Evolutionary conservation across 2,329 filamentous ascomycete genomes (phyloP), one percentile per base, ranked within the genome.

Genomic region (Fusarium sp.): DNA sequence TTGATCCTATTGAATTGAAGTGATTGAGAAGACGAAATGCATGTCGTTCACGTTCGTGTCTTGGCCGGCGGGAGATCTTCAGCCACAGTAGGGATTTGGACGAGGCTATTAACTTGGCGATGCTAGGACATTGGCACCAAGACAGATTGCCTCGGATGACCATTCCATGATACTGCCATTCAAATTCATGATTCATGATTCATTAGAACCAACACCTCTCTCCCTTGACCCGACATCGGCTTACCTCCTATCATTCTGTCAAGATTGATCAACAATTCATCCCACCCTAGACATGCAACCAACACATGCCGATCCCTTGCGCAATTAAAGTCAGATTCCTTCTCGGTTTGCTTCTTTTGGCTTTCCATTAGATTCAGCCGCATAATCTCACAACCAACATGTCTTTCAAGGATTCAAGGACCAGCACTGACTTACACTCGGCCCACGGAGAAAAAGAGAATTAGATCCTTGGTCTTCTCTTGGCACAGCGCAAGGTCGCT

Each of bases 11-110:
- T 18, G 8, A 28, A 33, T 23, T 9, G n/a, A 15, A 47, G 41
- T 35, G 33, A 10, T 2, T 2, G 10, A 29, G 8, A 6, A 18
- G 28, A 21, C 38, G 24, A 39, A 61, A 52, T 53, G 44, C 39
- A 59, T 18, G 46, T 65, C 29, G 60, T 60, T 43, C 8, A 38
- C 13, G 13, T 20, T 35, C 41, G 29, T 52, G 42, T 68, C 65
- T 68, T 68, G 65, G 65, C 65, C 18, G 21, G 10, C 65, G 65
- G 65, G 59, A 66, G 65, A 66, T 68, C 65, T 64, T 43, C 63
- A 41, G 23, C 18, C 39, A 44, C 29, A 21, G 35, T 42, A 28
- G 26, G 39, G 54, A 38, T 53, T 13, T 23, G 44, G 24, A 57
- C 57, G n/a, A n/a, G n/a, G n/a, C n/a, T n/a, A n/a, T 39, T 43